Percentiles rank a stretch among this genome's conserved stretches.
These are phyloP conservation scores for Leccinum truebloodii DNA, from an alignment of 768 basidiomycete species.

Conservation along the genomic window DNA sequence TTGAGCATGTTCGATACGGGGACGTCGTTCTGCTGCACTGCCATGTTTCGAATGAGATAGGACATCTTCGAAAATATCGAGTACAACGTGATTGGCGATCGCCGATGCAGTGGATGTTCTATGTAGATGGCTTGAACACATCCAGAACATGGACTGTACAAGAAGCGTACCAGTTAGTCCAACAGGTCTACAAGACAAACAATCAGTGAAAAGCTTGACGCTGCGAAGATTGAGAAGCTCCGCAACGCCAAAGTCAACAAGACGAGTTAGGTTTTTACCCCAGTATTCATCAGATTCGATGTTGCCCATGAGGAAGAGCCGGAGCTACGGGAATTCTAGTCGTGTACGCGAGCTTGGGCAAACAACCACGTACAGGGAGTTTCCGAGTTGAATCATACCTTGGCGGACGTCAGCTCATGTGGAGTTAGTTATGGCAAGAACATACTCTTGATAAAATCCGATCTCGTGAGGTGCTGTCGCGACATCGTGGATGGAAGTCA, in stretches of 20 bases:
- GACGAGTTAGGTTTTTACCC: slow-evolving; percentile 58
- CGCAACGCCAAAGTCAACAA: slow-evolving; percentile 60
- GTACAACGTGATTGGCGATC: slow-evolving; percentile 84
- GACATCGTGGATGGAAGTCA: slow-evolving; percentile 93
- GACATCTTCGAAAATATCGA: slow-evolving; percentile 80
- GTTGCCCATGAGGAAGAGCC: slow-evolving; percentile 63
- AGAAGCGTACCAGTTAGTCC: slow-evolving; percentile 47
- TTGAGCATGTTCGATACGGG: slow-evolving; percentile 92
- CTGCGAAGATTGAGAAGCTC: slow-evolving; percentile 58
- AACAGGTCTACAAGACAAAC: slow-evolving; percentile 31
- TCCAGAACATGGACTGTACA: not conserved
- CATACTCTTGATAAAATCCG: slow-evolving; percentile 65
- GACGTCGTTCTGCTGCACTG: slow-evolving; percentile 49
- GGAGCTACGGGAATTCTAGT: slow-evolving; percentile 40
- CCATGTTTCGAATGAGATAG: slow-evolving; percentile 33
- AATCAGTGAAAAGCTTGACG: slow-evolving; percentile 79
- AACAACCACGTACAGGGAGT: slow-evolving; percentile 57
- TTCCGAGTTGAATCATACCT: slow-evolving; percentile 70
- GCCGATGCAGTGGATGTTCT: slow-evolving; percentile 91
- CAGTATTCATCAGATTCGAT: slow-evolving; percentile 62
- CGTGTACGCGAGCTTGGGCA: not conserved
- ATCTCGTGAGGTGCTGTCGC: slow-evolving; percentile 50
- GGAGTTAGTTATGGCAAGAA: not conserved
- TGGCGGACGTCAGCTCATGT: slow-evolving; percentile 7
- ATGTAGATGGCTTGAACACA: not conserved